These are phyloP conservation scores for Coemansia sp. DNA, from an alignment of 192 early-diverging fungal genomes.

Conservation along the genomic window DNA sequence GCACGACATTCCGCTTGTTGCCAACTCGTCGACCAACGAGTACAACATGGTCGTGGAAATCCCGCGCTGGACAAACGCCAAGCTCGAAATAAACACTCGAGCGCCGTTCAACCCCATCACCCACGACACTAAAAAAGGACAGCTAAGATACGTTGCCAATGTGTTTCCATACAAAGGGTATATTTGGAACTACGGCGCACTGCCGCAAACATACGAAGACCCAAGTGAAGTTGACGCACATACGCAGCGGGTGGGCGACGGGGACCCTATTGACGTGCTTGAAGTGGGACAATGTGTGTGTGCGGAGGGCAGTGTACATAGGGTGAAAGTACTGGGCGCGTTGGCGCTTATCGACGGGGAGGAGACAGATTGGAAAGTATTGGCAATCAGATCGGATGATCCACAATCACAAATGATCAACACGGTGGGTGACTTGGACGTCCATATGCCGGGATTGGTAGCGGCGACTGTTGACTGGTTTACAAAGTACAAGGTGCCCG, in stretches of 20 bases:
- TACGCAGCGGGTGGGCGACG: conserved; percentile 92
- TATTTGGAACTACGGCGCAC: conserved; percentile 99
- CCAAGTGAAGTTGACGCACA: conserved; percentile 79
- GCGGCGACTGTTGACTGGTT: conserved; percentile 99
- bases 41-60: conserved; percentile 98
- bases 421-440: conserved; percentile 96
- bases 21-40: conserved; percentile 69
- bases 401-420: conserved; percentile 92
- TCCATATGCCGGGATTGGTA: conserved; percentile 89
- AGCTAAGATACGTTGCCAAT: conserved; percentile 95
- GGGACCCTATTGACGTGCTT: conserved; percentile 95
- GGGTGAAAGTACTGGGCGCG: conserved; percentile 95
- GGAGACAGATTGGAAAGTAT: conserved; percentile 99
- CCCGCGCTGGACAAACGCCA: conserved; percentile 97
- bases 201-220: conserved; percentile 99
- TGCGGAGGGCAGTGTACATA: conserved; percentile 90
- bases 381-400: conserved; percentile 96
- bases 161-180: conserved; percentile 99
- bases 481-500: conserved; percentile 99
- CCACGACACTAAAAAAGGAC: conserved; percentile 97
- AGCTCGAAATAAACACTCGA: conserved; percentile 93
- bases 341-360: conserved; percentile 98
- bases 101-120: conserved; percentile 95
- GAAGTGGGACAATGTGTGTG: conserved; percentile 95
- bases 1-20: conserved; percentile 95